Conservation (phyloP, 768 basidiomycete genomes). For the Amanita phalloides region DNA sequence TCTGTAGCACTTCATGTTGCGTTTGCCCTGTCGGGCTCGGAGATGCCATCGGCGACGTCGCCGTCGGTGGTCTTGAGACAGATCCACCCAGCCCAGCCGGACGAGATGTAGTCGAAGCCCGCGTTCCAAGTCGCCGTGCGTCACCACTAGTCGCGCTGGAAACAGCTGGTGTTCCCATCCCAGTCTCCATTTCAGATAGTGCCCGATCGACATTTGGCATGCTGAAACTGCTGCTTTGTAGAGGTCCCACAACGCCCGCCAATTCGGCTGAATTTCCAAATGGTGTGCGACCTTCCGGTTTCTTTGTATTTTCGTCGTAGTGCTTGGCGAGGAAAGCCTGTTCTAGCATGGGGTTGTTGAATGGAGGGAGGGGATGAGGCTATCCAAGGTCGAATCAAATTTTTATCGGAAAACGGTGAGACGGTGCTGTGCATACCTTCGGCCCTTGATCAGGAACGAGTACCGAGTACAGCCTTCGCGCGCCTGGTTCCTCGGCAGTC, state of each 20-base stretch:
- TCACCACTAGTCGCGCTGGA: conserved; percentile 15
- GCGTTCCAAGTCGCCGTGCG: conserved; percentile 18
- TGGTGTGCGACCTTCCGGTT: conserved; percentile 80
- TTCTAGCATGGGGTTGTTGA: conserved; percentile 79
- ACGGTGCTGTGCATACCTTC: conserved; percentile 40
- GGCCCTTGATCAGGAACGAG: conserved; percentile 70
- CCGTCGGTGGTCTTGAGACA: conserved; percentile 24
- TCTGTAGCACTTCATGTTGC: conserved; percentile 77
- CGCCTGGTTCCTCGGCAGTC: conserved; percentile 39
- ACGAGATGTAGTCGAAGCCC: conserved; percentile 25
- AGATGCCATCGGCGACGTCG: conserved; percentile 21
- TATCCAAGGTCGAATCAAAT: conserved; percentile 15
- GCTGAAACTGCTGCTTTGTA: conserved; percentile 78
- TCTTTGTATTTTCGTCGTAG: conserved; percentile 86
- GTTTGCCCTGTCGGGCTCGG: conserved; percentile 37
- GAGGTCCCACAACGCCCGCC: conserved; percentile 85
- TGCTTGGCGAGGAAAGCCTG: conserved; percentile 87
- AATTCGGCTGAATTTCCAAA: conserved; percentile 48
- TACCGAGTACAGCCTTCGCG: conserved; percentile 54
- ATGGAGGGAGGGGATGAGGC: conserved; percentile 58
- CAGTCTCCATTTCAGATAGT: conserved; percentile 79
- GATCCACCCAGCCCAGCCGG: conserved; percentile 28
- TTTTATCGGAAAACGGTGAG: background rate
- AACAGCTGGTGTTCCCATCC: conserved; percentile 23
- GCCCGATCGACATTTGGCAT: conserved; percentile 85